These are phyloP conservation scores for Trichothecium sympodiale DNA, from an alignment of 2,329 filamentous ascomycete genomes.

Conservation along the genomic window DNA sequence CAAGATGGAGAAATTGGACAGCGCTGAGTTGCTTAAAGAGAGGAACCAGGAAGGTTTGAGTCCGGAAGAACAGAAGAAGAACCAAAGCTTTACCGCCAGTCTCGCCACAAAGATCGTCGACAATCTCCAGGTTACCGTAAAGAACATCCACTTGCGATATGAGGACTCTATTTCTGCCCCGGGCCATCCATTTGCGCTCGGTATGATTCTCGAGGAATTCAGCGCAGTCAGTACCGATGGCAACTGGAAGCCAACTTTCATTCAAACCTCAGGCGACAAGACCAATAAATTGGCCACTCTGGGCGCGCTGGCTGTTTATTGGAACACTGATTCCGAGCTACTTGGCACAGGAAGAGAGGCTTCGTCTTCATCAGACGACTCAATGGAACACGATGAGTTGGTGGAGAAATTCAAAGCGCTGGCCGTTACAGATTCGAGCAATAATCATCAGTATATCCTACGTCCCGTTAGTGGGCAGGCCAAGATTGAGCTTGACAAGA, in stretches of 20 bases:
- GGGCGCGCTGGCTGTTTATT: conserved; percentile 85
- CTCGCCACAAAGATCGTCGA: conserved; percentile 94
- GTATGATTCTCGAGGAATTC: conserved; percentile 88
- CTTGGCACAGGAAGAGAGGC: conserved; percentile 73
- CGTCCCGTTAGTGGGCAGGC: conserved; percentile 93
- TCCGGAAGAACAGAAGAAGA: conserved; percentile 91
- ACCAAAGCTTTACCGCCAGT: conserved; percentile 93
- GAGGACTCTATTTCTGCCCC: conserved; percentile 94
- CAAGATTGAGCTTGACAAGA: conserved; percentile 91
- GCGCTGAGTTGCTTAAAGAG: conserved; percentile 88
- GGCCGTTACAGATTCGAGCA: conserved; percentile 53
- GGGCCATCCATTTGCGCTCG: conserved; percentile 87
- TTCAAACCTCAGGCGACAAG: conserved; percentile 70
- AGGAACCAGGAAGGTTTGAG: conserved; percentile 86
- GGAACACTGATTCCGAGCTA: conserved; percentile 88
- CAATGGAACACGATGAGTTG: conserved; percentile 63
- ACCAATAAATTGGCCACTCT: conserved; percentile 93
- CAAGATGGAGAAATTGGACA: conserved; percentile 98
- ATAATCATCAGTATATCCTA: conserved; percentile 80
- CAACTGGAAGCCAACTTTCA: conserved; percentile 91
- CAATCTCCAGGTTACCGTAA: conserved; percentile 94
- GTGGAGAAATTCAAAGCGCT: conserved; percentile 66
- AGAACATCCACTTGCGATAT: conserved; percentile 97
- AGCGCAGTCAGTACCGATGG: conserved; percentile 94
- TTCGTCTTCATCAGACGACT: conserved; percentile 30